Conservation (phyloP, 2,329 filamentous ascomycete genomes). For the Herpotrichia juniperi region DNA sequence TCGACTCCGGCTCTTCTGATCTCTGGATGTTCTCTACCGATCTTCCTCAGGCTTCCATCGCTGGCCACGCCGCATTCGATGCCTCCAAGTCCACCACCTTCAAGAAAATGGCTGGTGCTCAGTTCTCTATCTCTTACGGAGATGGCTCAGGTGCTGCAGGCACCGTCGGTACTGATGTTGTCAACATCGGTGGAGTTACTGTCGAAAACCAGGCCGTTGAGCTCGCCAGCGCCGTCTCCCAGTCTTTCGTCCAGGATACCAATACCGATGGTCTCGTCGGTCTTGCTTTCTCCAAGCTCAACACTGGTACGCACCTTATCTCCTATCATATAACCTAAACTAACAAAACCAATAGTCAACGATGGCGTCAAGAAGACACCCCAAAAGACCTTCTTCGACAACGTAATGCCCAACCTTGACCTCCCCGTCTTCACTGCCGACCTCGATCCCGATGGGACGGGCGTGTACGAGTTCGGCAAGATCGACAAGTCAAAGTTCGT, state of each 20-base stretch:
- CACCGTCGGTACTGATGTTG: conserved; percentile 70
- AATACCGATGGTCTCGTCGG: conserved; percentile 72
- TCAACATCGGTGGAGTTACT: conserved; percentile 69
- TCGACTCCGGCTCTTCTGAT: conserved; percentile 78
- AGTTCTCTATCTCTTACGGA: conserved; percentile 71
- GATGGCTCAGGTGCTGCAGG: conserved; percentile 69
- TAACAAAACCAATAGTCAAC: conserved; percentile 26
- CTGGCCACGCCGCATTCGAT: conserved; percentile 63
- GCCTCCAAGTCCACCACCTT: conserved; percentile 60
- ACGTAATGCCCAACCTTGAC: conserved; percentile 65
- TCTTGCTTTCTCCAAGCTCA: conserved; percentile 69
- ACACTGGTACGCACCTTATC: conserved; percentile 57
- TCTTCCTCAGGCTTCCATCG: conserved; percentile 53
- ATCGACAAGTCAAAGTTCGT: conserved; percentile 69
- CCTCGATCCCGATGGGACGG: conserved; percentile 64
- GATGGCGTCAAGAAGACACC: conserved; percentile 60
- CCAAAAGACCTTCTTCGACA: conserved; percentile 78
- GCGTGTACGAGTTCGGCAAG: conserved; percentile 75
- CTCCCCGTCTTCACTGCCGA: conserved; percentile 74
- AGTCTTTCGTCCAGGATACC: conserved; percentile 64
- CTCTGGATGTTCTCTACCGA: conserved; percentile 74
- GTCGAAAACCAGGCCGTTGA: conserved; percentile 70
- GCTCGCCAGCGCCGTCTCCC: conserved; percentile 65
- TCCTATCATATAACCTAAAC: conserved; percentile 4
- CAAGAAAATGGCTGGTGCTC: conserved; percentile 54